Evolutionary conservation across 805 yeast genomes (phyloP), one percentile per base, ranked within the genome.

Genomic region (Millerozyma miso): DNA sequence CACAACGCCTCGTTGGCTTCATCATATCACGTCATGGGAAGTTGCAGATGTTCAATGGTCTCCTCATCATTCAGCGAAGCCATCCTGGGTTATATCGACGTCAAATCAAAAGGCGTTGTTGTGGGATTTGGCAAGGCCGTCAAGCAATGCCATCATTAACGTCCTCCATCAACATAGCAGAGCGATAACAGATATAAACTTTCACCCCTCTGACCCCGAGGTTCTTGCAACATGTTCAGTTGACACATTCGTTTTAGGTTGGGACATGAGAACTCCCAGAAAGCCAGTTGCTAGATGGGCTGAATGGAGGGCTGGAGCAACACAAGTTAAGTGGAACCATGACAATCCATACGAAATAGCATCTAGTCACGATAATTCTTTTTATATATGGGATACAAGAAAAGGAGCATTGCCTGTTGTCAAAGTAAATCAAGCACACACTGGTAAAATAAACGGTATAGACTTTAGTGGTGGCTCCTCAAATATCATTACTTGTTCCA

Each of bases 41-140:
- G 99, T 93, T 3, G 97, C 99, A 0, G 97, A 91, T 60, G 97
- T 91, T 1, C 98, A 93, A 62, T 93, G 99, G 98, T 87, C 95
- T 2, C 97, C 97, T 0, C 97, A 93, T 58, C 66, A 63, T 44
- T 71, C 76, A 4, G 74, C 82, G 1, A 87, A 86, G 50, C 91
- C 96, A 1, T 73, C 84, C 4, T 90, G 97, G 96, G 88, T 93
- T 35, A 84, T 91, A 1, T 87, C 96, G 0, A 88, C 98, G 0
- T 85, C 96, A 1, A 93, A 91, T 61, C 99, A 91, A 58, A 91
- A 91, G 65, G 98, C 96, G 1, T 72, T 93, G 56, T 79, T 93
- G 3, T 93, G 99, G 99, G 91, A 93, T 63, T 64, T 93, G 46
- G 81, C 86, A 0, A 67, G 91, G 49, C 83, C 88, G 0, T 69